Evolutionary conservation across 1,284 basidiomycete genomes (phyloP).

Genomic region (Heterobasidion occidentale): DNA sequence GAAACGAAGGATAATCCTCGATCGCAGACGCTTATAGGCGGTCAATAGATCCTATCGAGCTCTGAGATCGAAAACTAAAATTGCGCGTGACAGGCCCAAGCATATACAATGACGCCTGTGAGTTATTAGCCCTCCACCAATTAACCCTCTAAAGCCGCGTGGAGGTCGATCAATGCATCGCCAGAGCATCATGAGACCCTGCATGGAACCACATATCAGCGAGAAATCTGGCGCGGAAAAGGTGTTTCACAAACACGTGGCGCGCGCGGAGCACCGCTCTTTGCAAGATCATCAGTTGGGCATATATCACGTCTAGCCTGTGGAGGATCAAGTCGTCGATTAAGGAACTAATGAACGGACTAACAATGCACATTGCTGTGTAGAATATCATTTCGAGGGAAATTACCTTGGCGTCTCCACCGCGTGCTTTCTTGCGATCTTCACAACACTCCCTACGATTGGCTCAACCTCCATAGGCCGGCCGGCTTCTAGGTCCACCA

Average conservation of each 20-base stretch:
- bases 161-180: neutral
- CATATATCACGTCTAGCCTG: constrained; percentile 9
- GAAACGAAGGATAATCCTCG: no score
- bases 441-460: constrained; percentile 53
- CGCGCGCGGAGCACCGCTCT: neutral
- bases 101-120: no score
- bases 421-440: constrained; percentile 35
- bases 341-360: no score
- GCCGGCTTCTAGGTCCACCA: constrained; percentile 48
- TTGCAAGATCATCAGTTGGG: constrained; percentile 10
- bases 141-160: neutral
- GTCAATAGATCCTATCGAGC: neutral
- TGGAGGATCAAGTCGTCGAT: neutral
- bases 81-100: no score
- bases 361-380: neutral
- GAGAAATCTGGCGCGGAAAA: neutral
- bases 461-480: constrained; percentile 59
- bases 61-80: neutral
- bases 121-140: neutral
- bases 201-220: neutral
- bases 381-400: neutral
- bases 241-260: neutral
- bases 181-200: neutral
- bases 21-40: no score
- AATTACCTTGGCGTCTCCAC: constrained; percentile 18